Evolutionary conservation across 257 asterid genomes (phyloP).

Genomic region (Petunia secreta): DNA sequence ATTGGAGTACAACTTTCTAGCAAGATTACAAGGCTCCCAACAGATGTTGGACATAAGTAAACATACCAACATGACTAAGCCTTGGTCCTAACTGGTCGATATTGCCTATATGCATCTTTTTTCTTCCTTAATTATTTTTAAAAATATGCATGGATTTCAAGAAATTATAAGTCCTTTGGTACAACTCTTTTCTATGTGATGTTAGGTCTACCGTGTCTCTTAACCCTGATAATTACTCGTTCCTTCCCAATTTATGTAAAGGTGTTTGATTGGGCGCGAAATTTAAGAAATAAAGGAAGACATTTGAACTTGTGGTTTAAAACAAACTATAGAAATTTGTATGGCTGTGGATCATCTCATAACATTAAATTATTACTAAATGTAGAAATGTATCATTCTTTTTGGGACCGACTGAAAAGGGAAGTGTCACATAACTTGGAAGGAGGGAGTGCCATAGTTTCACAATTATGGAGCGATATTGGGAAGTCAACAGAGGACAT

Average conservation of each 20-base stretch:
- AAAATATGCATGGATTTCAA: neutral
- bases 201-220: neutral
- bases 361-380: no score
- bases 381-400: no score
- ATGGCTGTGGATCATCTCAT: no score
- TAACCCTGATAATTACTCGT: no score
- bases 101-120: neutral
- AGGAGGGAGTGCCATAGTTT: no score
- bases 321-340: no score
- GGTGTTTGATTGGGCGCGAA: no score
- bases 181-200: neutral
- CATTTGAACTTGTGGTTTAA: no score
- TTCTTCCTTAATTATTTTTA: neutral
- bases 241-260: no score
- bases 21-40: neutral
- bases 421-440: no score
- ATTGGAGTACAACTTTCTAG: neutral
- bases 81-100: neutral
- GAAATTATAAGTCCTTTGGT: neutral
- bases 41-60: neutral
- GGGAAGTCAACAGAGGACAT: neutral
- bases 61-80: neutral
- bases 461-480: neutral
- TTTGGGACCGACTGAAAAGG: no score
- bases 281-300: no score